Evolutionary conservation across 2,329 filamentous ascomycete genomes (phyloP), one percentile per base, ranked within the genome.

Genomic region (Aspergillus texensis): DNA sequence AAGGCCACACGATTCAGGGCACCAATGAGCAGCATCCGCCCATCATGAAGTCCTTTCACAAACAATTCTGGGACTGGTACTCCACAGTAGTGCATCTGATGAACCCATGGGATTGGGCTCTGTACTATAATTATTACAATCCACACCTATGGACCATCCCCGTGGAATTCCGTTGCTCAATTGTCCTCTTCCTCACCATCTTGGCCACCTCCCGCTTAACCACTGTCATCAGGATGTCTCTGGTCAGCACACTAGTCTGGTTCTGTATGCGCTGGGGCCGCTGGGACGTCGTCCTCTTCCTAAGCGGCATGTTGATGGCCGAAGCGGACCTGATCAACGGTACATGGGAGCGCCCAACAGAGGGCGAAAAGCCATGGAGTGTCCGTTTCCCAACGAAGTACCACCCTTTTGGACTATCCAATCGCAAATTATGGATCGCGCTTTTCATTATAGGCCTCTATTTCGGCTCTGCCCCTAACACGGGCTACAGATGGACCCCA

Each of bases 141-240:
- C 78, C 78, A 12, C 80, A 82, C 60, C 72, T 82, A 1, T 82
- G 80, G 80, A 81, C 80, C 9, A 81, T 82, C 28, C 79, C 80
- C 0, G 76, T 80, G 9, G 80, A 82, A 66, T 79, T 82, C 57
- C 79, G 80, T 48, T 78, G 78, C 64, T 82, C 79, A 3, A 75
- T 82, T 10, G 77, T 79, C 28, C 75, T 82, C 5, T 81, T 81
- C 64, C 65, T 80, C 57, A 74, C 77, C 8, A 73, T 80, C 14
- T 72, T 82, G 16, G 78, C 73, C 8, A 77, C 79, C 21, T 79
- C 78, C 10, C 77, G 78, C 43, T 69, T 80, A 14, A 69, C 68
- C 26, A 65, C 73, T 28, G 61, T 67, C 19, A 65, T 78, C 14
- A 78, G 80, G 24, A 67, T 81, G 62, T 62, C 69, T 6, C 62